Conservation (phyloP, 2,329 filamentous ascomycete species). For the Ophiostoma ips region DNA sequence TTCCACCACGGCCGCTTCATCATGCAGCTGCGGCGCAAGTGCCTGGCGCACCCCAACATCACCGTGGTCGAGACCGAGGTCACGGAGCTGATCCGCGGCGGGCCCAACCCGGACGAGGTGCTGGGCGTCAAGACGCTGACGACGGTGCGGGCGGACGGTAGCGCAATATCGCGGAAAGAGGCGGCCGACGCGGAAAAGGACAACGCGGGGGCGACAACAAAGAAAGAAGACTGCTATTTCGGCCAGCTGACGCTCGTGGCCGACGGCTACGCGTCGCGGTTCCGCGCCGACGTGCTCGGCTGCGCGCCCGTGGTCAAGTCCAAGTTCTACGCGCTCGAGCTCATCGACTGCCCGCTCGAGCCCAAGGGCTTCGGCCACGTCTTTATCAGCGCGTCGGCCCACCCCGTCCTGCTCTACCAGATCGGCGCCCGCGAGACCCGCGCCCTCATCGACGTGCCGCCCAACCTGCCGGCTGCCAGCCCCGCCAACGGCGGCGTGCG, state of each 20-base stretch:
- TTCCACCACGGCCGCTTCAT: conserved; percentile 97
- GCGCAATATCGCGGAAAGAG: conserved; percentile 24
- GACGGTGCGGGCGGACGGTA: conserved; percentile 28
- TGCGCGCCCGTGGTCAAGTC: conserved; percentile 57
- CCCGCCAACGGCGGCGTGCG: conserved; percentile 69
- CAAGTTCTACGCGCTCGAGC: conserved; percentile 87
- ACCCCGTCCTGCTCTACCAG: conserved; percentile 83
- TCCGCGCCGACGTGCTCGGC: conserved; percentile 65
- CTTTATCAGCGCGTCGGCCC: conserved; percentile 55
- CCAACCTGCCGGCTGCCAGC: conserved; percentile 58
- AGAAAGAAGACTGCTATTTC: conserved; percentile 65
- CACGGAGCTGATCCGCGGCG: conserved; percentile 57
- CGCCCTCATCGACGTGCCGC: conserved; percentile 76
- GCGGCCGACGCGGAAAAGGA: neutral
- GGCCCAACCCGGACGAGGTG: conserved; percentile 51
- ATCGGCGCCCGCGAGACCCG: conserved; percentile 92
- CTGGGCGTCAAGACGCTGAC: conserved; percentile 71
- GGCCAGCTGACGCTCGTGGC: conserved; percentile 76
- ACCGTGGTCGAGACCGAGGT: conserved; percentile 85
- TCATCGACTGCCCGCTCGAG: conserved; percentile 75
- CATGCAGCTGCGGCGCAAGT: conserved; percentile 62
- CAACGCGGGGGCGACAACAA: conserved; percentile 17
- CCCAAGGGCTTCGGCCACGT: conserved; percentile 71
- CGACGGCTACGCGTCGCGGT: conserved; percentile 86
- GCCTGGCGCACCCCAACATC: conserved; percentile 64